Evolutionary conservation across 805 yeast genomes (phyloP).

Genomic region (Saturnispora sekii): DNA sequence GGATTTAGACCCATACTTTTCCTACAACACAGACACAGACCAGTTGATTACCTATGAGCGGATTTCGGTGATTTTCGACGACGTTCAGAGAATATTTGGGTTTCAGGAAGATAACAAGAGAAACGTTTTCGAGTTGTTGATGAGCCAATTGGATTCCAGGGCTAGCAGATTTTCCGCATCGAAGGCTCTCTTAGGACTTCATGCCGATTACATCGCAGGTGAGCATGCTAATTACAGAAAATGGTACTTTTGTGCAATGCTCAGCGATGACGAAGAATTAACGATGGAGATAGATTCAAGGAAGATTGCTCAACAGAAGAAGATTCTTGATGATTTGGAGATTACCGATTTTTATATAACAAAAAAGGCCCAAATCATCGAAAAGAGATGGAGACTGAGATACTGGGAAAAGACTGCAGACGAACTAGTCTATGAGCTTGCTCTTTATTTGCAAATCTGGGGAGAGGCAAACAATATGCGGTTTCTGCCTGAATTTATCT

Average conservation of each 20-base stretch:
- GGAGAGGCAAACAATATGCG: constrained; percentile 66
- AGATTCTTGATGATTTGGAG: constrained; percentile 32
- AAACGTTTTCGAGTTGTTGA: constrained; percentile 74
- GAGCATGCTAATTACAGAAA: constrained; percentile 75
- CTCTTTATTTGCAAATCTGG: constrained; percentile 57
- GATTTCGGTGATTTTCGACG: constrained; percentile 50
- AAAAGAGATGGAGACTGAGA: constrained; percentile 64
- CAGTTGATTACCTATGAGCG: constrained; percentile 66
- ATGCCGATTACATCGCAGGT: constrained; percentile 90
- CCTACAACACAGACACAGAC: constrained; percentile 50
- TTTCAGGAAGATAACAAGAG: constrained; percentile 71
- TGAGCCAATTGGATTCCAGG: constrained; percentile 79
- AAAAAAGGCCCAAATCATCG: constrained; percentile 57
- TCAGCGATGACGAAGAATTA: constrained; percentile 59
- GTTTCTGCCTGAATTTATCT: constrained; percentile 40
- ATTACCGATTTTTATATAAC: constrained; percentile 18
- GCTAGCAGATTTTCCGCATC: constrained; percentile 68
- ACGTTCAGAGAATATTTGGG: constrained; percentile 59
- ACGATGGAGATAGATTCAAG: constrained; percentile 51
- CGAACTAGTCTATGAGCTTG: constrained; percentile 58
- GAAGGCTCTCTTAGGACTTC: constrained; percentile 65
- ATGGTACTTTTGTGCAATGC: constrained; percentile 87
- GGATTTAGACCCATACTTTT: constrained; percentile 37
- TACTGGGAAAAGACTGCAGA: constrained; percentile 46
- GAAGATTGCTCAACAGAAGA: constrained; percentile 50